Base-by-base conservation (phyloP, 2,329 filamentous ascomycete species). In the Ophiostoma sp. region DNA sequence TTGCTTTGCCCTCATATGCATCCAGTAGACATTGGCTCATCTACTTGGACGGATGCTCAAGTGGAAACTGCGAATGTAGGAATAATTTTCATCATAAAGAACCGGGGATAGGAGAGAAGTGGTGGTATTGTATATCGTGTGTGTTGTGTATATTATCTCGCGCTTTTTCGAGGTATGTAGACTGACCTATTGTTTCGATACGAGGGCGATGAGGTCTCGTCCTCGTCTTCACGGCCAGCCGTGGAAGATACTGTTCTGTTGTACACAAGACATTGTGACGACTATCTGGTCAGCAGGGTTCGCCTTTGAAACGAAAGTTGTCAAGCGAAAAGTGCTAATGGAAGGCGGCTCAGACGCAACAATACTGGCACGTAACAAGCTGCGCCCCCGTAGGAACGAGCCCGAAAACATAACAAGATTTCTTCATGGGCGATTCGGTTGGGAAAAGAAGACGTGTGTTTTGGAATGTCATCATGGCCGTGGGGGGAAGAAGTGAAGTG, bases 341-440 rank as follows among this genome's bases (percentile, higher is more conserved):
- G 39, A 72, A 61, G 71, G 69, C 55, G 75, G 74, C 73, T 76
- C 75, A 76, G 75, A 75, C 72, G 52, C 50, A 72, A 76, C 75
- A 86, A 91, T 94, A 94, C 92, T 95, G 92, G 92, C 92, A 93
- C 94, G 92, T 94, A 94, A 91, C 92, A 93, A 90, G 89, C 87
- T 82, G 80, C 82, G 86, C 80, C 80, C 82, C 83, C 83, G 84
- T 84, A 81, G 85, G 79, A 82, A 80, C 84, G 83, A 84, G 84
- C 80, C 75, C 85, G 89, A 91, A 89, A 85, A 88, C 85, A 91
- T 88, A 87, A 87, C 86, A 85, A 81, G 85, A 81, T 85, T 91
- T 93, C 90, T 89, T 94, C 92, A 95, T 91, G 91, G 91, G 90
- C 92, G 92, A 93, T 88, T 95, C 91, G 85, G 91, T 87, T 90